phyloP scores from a whole-genome alignment of 257 asterid species.

The Oldenlandia corymbosa region DNA sequence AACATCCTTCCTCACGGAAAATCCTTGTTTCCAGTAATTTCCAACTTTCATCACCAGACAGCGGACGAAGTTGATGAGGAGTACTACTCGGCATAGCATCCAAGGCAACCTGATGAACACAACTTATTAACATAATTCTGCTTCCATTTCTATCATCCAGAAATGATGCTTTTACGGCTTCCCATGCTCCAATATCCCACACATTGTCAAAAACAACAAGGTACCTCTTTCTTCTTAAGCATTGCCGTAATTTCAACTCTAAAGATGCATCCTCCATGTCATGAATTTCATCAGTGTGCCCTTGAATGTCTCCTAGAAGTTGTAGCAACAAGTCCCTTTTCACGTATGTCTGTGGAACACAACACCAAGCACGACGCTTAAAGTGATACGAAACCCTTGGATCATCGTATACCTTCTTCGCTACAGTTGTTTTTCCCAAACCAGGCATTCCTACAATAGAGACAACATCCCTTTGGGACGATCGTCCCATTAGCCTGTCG shows the following conservation, averaged over 20 bases:
- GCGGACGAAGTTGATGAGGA: no score
- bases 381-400: neutral
- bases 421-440: constrained; percentile 1
- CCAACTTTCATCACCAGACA: no score
- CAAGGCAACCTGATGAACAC: no score
- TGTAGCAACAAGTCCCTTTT: constrained; percentile 3
- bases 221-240: constrained; percentile 2
- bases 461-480: neutral
- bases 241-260: neutral
- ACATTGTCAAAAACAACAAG: neutral
- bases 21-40: neutral
- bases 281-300: constrained; percentile 4
- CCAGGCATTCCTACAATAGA: constrained; percentile 6
- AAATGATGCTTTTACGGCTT: neutral
- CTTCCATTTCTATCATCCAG: neutral
- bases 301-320: constrained; percentile 3
- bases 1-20: neutral
- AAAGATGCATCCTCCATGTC: neutral
- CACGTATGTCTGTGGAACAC: neutral
- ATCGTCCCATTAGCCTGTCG: neutral
- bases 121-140: neutral
- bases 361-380: constrained; percentile 4
- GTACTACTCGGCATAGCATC: no score
- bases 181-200: constrained; percentile 6
- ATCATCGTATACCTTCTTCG: neutral